A percentile compares a stretch with the other conserved stretches of the same genome.
These are phyloP conservation scores for Acer negundo DNA, from an alignment of 345 rosid species.

Conservation along the genomic window DNA sequence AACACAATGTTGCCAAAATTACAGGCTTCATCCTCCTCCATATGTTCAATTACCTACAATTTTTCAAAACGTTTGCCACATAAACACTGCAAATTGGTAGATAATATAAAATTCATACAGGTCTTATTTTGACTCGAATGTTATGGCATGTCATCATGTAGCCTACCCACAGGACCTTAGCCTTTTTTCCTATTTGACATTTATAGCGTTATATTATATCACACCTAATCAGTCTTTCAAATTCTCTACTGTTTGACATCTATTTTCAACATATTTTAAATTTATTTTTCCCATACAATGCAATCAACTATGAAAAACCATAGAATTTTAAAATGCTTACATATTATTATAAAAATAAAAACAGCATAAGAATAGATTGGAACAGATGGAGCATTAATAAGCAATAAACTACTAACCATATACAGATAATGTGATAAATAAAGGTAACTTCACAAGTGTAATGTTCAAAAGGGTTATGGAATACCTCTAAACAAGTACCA, in stretches of 20 bases:
- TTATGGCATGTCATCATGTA: no score
- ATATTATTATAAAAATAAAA: background rate
- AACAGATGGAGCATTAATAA: background rate
- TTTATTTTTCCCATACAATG: background rate
- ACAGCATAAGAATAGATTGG: background rate
- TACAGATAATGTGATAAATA: background rate
- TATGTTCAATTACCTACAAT: constrained; percentile 87
- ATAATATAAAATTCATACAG: background rate
- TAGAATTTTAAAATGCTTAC: background rate
- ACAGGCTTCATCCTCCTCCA: constrained; percentile 88
- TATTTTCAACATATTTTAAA: background rate
- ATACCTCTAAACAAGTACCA: constrained; percentile 94
- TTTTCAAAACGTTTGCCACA: constrained; percentile 3
- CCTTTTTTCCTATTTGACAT: background rate
- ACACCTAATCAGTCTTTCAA: no score
- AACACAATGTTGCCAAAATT: constrained; percentile 68
- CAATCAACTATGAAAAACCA: background rate
- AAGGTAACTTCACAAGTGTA: background rate
- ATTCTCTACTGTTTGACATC: background rate
- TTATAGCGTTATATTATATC: no score
- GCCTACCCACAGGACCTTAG: background rate
- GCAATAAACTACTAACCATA: background rate
- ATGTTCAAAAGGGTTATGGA: constrained; percentile 3
- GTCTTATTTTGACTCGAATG: no score
- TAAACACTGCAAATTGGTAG: background rate